Percentiles rank a stretch among this genome's conserved stretches.
These are phyloP conservation scores for Aspergillus calidoustus DNA, from an alignment of 2,329 filamentous ascomycete genomes.

Conservation along the genomic window DNA sequence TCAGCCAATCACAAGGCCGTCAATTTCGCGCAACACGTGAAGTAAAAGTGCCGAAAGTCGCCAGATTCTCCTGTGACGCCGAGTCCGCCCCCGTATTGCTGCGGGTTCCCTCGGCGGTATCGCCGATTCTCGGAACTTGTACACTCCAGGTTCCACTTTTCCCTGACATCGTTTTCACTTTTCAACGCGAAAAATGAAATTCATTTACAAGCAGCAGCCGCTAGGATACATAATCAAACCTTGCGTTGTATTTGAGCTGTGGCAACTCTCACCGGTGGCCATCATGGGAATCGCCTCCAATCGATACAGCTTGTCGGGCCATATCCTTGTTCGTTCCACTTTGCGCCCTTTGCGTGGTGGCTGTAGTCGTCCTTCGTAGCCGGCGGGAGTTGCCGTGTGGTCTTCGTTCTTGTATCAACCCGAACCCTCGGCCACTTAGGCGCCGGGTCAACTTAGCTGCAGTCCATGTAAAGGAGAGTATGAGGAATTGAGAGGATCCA, in stretches of 20 bases:
- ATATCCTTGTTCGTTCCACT: not conserved
- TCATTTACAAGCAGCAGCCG: constrained; percentile 33
- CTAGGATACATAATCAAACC: constrained; percentile 8
- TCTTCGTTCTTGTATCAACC: not conserved
- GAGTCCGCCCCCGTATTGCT: constrained; percentile 32
- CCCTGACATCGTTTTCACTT: constrained; percentile 15
- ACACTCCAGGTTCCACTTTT: constrained; percentile 24
- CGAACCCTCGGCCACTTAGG: not conserved
- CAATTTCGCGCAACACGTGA: constrained; percentile 24
- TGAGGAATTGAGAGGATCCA: not conserved
- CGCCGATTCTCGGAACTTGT: constrained; percentile 36
- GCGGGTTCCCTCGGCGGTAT: constrained; percentile 29
- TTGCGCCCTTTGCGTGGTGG: not conserved
- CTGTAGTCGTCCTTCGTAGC: not conserved
- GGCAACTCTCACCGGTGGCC: constrained; percentile 7
- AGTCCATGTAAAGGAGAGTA: not conserved
- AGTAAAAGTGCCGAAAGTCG: constrained; percentile 36
- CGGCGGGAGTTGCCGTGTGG: not conserved
- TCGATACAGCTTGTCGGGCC: not conserved
- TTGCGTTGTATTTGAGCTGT: not conserved
- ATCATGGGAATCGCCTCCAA: not conserved
- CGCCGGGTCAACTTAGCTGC: not conserved
- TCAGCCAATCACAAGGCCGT: constrained; percentile 26
- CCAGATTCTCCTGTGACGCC: constrained; percentile 22
- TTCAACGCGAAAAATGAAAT: constrained; percentile 30